Evolutionary conservation across 768 basidiomycete genomes (phyloP).

Genomic region (Boletus sp.): DNA sequence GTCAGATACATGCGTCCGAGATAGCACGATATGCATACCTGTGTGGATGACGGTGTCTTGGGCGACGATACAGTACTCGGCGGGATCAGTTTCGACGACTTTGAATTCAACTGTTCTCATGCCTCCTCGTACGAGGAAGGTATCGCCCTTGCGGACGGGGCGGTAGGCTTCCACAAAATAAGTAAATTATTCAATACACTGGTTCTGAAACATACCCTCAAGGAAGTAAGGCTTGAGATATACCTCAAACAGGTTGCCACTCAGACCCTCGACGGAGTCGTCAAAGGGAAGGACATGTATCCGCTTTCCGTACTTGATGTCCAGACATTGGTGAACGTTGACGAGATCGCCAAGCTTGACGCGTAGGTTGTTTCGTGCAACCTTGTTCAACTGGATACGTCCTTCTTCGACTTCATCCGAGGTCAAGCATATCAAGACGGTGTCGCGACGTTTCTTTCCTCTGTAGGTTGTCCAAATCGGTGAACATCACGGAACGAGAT

Average conservation of each 20-base stretch:
- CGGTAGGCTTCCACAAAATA: constrained; percentile 64
- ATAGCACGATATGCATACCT: constrained; percentile 37
- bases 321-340: constrained; percentile 92
- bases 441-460: constrained; percentile 97
- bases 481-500: neutral
- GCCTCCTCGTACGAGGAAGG: constrained; percentile 97
- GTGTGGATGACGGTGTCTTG: constrained; percentile 98
- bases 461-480: constrained; percentile 37
- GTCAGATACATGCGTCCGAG: constrained; percentile 1
- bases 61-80: constrained; percentile 98
- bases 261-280: constrained; percentile 96
- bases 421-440: constrained; percentile 94
- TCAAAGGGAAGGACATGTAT: constrained; percentile 97
- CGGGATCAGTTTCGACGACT: constrained; percentile 96
- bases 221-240: constrained; percentile 99
- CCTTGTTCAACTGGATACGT: constrained; percentile 98
- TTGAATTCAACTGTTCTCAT: constrained; percentile 99
- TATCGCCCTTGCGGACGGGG: constrained; percentile 95
- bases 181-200: neutral
- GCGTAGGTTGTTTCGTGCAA: constrained; percentile 97
- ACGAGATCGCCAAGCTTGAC: constrained; percentile 97
- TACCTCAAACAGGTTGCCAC: constrained; percentile 98
- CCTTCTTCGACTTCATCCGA: constrained; percentile 98
- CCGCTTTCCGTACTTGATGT: constrained; percentile 99
- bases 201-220: constrained; percentile 56